Conservation (phyloP, 2,329 filamentous ascomycete genomes). For the Claviceps quebecensis region DNA sequence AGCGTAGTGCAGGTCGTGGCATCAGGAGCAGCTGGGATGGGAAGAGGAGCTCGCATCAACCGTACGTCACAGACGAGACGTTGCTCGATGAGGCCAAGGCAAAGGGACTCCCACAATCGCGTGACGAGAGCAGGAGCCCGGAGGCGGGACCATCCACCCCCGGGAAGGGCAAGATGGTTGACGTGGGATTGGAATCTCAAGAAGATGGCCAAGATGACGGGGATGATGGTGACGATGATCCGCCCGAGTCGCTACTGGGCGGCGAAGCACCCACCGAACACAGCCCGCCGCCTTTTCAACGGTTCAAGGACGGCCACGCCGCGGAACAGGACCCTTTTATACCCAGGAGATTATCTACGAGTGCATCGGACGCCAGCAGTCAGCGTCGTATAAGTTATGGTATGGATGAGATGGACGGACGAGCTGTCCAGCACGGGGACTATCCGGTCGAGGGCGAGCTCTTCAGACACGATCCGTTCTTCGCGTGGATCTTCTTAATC, state of each 20-base stretch:
- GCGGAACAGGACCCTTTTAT: conserved; percentile 24
- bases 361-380: conserved; percentile 33
- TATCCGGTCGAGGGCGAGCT: conserved; percentile 50
- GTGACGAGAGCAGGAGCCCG: conserved; percentile 12
- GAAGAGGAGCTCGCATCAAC: conserved; percentile 26
- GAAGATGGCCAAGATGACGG: conserved; percentile 41
- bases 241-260: conserved; percentile 44
- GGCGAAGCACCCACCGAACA: conserved; percentile 37
- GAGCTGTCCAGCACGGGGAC: conserved; percentile 26
- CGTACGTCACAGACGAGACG: conserved; percentile 14
- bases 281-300: conserved; percentile 48
- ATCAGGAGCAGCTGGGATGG: conserved; percentile 55
- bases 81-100: conserved; percentile 29
- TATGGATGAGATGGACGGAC: conserved; percentile 19
- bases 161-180: conserved; percentile 59
- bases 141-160: conserved; percentile 17
- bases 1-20: conserved; percentile 33
- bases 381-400: conserved; percentile 18
- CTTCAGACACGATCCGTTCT: conserved; percentile 78
- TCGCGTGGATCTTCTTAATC: conserved; percentile 81
- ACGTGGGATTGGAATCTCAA: conserved; percentile 66
- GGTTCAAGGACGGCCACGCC: conserved; percentile 30
- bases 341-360: conserved; percentile 27
- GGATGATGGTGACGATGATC: conserved; percentile 40
- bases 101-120: conserved; percentile 25